Base-by-base conservation (phyloP, 768 basidiomycete species). In the Amanita rimosa region DNA sequence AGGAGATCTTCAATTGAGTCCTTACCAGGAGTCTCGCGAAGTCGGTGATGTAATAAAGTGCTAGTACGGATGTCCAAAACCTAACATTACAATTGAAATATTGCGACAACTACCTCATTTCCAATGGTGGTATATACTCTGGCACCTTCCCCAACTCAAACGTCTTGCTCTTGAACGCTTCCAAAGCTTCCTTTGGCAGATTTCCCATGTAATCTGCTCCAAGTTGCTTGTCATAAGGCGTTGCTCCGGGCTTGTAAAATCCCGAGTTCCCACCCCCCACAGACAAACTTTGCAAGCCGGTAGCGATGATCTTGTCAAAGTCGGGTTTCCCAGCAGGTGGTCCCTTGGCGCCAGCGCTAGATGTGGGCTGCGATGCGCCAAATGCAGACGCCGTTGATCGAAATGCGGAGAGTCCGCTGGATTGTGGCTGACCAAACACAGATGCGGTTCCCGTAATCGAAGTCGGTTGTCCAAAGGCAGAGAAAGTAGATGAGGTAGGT, bases 111-210 rank as follows among this genome's bases (percentile, higher is more conserved):
- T 31, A 80, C 49, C 80, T 67, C 50, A 80, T 57, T 57, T 79
- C 75, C 46, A 75, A 55, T 7, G 84, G 86, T 34, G 85, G 86
- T 49, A 81, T 67, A 78, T 79, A 86, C 50, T 85, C 83, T 1
- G 85, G 85, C 41, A 89, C 70, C 52, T 73, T 73, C 42, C 60
- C 80, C 77, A 76, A 83, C 57, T 78, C 78, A 55, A 88, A 89
- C 62, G 64, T 76, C 47, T 67, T 64, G 16, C 63, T 63, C 53
- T 66, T 58, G 56, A 86, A 87, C 35, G 79, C 79, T 5, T 73
- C 72, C 55, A 69, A 59, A 46, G 68, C 74, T 4, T 56, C 58
- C 42, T 65, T 57, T 2, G 86, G 83, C 21, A 87, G 54, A 16
- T 75, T 59, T 44, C 74, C 64, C 31, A 67, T 51, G 61, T 88